Base-by-base conservation (phyloP, 2,329 filamentous ascomycete genomes). In the Orbilia brochopaga region DNA sequence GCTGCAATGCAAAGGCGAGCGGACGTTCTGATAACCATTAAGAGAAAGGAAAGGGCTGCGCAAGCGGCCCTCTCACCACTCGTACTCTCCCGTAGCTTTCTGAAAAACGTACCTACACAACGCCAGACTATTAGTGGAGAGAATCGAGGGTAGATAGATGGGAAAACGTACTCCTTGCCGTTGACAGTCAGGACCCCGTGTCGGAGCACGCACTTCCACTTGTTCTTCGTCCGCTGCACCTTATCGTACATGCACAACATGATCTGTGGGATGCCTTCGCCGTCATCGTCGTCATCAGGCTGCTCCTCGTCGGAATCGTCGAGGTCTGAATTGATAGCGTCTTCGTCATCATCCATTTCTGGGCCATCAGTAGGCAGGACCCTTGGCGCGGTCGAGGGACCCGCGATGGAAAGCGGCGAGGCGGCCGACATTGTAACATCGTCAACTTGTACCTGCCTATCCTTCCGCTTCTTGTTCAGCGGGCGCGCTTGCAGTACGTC, bases 201-300 rank as follows among this genome's bases (percentile, higher is more conserved):
- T 82, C 97, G 97, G 74, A 99, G 87, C 0, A 91, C 92, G 81
- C 94, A 99, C 90, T 99, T 99, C 90, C 90, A 94, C 86, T 94
- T 99, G 82, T 97, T 99, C 87, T 99, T 99, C 77, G 97, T 94
- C 53, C 94, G 86, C 81, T 97, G 93, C 8, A 99, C 94, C 83
- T 99, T 99, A 83, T 99, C 94, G 79, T 99, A 99, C 79, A 96
- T 97, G 83, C 94, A 99, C 44, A 99, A 87, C 90, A 99, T 97
- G 78, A 95, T 92, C 76, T 96, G 90, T 0, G 89, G 88, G 75
- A 90, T 86, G 48, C 96, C 92, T 70, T 95, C 91, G 13, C 92
- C 90, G 56, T 94, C 92, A 35, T 94, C 91, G 23, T 93, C 90
- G 23, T 94, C 91, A 30, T 90, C 88, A 17, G 87, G 74, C 19